A percentile compares a stretch with the other conserved stretches of the same genome.
phyloP scores from a whole-genome alignment of 768 basidiomycete species.

The Lactifluus piperatus region DNA sequence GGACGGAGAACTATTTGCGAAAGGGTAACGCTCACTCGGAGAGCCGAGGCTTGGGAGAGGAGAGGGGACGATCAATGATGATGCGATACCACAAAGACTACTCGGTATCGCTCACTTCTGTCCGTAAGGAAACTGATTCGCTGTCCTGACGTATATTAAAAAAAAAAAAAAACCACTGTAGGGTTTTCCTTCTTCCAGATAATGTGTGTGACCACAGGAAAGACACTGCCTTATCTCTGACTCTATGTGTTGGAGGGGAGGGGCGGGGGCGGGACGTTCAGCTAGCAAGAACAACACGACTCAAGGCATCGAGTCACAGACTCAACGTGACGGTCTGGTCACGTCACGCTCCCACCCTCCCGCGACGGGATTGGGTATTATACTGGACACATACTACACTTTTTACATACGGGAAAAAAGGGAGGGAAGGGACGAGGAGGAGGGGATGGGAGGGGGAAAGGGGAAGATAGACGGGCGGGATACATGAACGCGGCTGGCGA shows the following conservation, averaged over 20 bases:
- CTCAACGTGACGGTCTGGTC: slow-evolving; percentile 16
- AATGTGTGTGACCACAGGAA: neutral
- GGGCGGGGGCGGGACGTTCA: slow-evolving; percentile 7
- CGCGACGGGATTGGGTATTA: slow-evolving; percentile 9
- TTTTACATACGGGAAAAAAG: slow-evolving; percentile 18
- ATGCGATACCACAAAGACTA: slow-evolving; percentile 17
- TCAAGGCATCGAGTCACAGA: slow-evolving; percentile 15
- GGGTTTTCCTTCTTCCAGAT: neutral
- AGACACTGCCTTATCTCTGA: neutral
- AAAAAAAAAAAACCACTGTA: slow-evolving; percentile 1
- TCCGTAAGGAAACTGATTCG: neutral
- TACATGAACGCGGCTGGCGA: slow-evolving; percentile 21
- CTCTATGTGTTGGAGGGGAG: neutral
- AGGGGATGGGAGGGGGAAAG: slow-evolving; percentile 18
- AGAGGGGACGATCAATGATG: slow-evolving; percentile 21
- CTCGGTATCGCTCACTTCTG: slow-evolving; percentile 13
- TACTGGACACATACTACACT: slow-evolving; percentile 12
- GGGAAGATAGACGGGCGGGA: slow-evolving; percentile 20
- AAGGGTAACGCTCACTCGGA: slow-evolving; percentile 16
- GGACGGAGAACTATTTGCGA: slow-evolving; percentile 13
- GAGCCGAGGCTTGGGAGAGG: slow-evolving; percentile 20
- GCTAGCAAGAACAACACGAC: slow-evolving; percentile 16
- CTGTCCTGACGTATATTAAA: slow-evolving; percentile 1
- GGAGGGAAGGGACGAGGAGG: slow-evolving; percentile 17
- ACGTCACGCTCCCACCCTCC: slow-evolving; percentile 19